Evolutionary conservation across 2,329 filamentous ascomycete species (phyloP).

Genomic region (Hypocreales sp.): DNA sequence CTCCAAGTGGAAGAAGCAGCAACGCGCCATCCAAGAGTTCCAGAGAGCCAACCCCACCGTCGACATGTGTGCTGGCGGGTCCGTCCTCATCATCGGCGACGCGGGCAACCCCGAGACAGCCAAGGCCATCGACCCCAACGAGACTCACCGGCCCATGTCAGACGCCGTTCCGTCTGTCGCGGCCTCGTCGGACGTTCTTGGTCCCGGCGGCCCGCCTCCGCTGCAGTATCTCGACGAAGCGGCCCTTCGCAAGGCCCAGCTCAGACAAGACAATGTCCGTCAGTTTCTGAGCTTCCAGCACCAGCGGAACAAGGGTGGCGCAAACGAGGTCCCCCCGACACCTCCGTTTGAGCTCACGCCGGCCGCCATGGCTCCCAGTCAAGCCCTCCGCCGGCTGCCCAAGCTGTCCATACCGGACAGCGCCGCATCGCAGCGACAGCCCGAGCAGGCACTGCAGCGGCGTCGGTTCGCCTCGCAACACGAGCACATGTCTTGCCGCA

Average conservation of each 20-base stretch:
- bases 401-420: constrained; percentile 42
- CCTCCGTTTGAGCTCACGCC: constrained; percentile 54
- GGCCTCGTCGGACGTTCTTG: constrained; percentile 81
- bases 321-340: constrained; percentile 46
- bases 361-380: constrained; percentile 28
- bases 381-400: constrained; percentile 42
- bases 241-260: constrained; percentile 51
- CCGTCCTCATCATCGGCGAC: constrained; percentile 64
- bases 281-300: constrained; percentile 84
- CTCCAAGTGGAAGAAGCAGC: constrained; percentile 66
- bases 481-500: constrained; percentile 33
- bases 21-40: constrained; percentile 60
- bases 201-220: constrained; percentile 46
- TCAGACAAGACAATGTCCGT: constrained; percentile 75
- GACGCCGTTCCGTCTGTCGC: constrained; percentile 70
- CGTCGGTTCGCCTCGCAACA: too few relatives aligned
- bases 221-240: constrained; percentile 61
- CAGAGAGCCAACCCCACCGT: constrained; percentile 58
- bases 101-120: constrained; percentile 61
- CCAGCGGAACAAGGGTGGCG: constrained; percentile 41
- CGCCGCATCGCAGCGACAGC: constrained; percentile 12
- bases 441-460: constrained; percentile 13
- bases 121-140: constrained; percentile 36
- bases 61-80: constrained; percentile 38
- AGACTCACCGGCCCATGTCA: constrained; percentile 50